These are phyloP conservation scores for Allium fistulosum DNA, from an alignment of 106 monocot species.

Conservation along the genomic window DNA sequence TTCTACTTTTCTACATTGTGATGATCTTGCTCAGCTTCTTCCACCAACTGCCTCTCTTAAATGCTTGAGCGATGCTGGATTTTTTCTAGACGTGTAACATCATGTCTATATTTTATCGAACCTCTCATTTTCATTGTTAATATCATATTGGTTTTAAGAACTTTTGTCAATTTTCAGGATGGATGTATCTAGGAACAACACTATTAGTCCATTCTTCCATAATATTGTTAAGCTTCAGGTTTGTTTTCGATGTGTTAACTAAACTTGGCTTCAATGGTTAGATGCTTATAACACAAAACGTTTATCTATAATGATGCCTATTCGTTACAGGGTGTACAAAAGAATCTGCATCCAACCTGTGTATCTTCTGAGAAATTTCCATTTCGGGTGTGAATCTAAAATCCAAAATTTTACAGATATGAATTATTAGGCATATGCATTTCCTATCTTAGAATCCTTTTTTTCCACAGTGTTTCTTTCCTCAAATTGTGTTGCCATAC, in stretches of 20 bases:
- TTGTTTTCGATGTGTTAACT: not conserved
- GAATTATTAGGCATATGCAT: not conserved
- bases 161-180: constrained; percentile 27
- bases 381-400: constrained; percentile 24
- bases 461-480: constrained; percentile 83
- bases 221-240: constrained; percentile 52
- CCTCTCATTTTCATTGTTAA: no score
- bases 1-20: constrained; percentile 79
- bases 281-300: no score
- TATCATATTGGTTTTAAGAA: no score
- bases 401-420: no score
- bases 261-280: no score
- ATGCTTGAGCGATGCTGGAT: constrained; percentile 94
- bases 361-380: constrained; percentile 17
- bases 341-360: constrained; percentile 46
- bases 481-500: constrained; percentile 47
- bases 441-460: not conserved
- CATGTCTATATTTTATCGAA: no score
- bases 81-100: constrained; percentile 84
- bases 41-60: constrained; percentile 36
- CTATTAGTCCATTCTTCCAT: constrained; percentile 42
- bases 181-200: constrained; percentile 58
- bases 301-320: not conserved
- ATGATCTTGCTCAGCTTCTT: constrained; percentile 39
- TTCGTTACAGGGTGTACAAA: constrained; percentile 34